phyloP scores from a whole-genome alignment of 1,284 basidiomycete species.

The Pseudozyma sp. region DNA sequence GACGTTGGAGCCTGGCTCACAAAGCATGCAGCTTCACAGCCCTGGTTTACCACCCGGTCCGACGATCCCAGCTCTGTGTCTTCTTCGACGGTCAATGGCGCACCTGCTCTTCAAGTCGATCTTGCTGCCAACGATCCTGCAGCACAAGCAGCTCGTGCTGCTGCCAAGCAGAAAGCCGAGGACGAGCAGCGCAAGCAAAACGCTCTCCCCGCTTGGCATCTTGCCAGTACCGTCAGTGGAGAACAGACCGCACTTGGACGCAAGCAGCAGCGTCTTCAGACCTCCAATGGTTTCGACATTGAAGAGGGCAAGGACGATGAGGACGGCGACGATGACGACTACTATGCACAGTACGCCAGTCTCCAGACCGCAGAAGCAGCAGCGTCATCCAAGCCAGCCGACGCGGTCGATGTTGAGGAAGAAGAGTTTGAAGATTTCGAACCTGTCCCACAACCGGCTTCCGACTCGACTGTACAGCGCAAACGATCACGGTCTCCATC shows the following conservation, averaged over 20 bases:
- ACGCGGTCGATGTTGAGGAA: conserved; percentile 30
- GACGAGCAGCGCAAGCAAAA: conserved; percentile 78
- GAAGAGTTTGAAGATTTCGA: conserved; percentile 53
- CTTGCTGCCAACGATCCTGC: conserved; percentile 60
- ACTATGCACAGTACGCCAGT: conserved; percentile 64
- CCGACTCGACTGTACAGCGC: conserved; percentile 12
- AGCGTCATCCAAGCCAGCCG: conserved; percentile 42
- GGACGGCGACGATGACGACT: conserved; percentile 59
- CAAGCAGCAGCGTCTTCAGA: conserved; percentile 44
- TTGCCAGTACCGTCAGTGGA: conserved; percentile 92
- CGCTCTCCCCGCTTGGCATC: conserved; percentile 89
- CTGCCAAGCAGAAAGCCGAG: conserved; percentile 59
- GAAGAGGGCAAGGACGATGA: conserved; percentile 43
- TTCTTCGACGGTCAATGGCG: conserved; percentile 38
- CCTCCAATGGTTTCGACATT: conserved; percentile 29
- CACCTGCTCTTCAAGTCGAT: conserved; percentile 58
- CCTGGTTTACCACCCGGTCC: conserved; percentile 43
- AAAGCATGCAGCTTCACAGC: conserved; percentile 57
- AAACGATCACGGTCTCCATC: conserved; percentile 39
- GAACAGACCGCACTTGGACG: conserved; percentile 85
- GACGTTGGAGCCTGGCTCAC: conserved; percentile 75
- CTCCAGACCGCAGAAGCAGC: conserved; percentile 52
- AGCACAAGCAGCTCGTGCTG: conserved; percentile 70
- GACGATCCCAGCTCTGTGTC: conserved; percentile 23
- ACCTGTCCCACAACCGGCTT: conserved; percentile 14